Percentiles rank a stretch among this genome's conserved stretches.
Evolutionary conservation across 257 asterid species (phyloP).

Genomic region (Scutellaria galericulata): DNA sequence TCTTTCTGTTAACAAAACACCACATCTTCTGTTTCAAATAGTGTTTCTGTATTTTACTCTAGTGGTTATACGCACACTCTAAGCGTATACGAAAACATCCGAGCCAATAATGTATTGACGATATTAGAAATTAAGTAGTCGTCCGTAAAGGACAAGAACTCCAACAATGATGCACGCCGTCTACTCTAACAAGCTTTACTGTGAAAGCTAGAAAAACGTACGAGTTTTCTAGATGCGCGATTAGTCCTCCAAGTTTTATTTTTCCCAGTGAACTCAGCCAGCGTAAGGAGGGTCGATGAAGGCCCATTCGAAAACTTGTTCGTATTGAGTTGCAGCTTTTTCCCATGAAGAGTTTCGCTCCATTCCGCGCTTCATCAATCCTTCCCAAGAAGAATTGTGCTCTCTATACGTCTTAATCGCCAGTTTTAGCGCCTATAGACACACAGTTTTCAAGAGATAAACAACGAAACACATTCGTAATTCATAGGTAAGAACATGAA

Average conservation of each 20-base stretch:
- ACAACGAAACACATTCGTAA: not conserved
- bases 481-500: not conserved
- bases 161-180: not conserved
- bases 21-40: too few species aligned
- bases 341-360: conserved; percentile 84
- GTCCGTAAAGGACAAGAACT: not conserved
- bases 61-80: too few species aligned
- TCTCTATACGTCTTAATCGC: conserved; percentile 66
- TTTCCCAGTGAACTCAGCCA: conserved; percentile 42
- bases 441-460: not conserved
- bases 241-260: not conserved
- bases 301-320: conserved; percentile 86
- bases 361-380: conserved; percentile 91
- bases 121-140: too few species aligned
- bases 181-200: not conserved
- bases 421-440: conserved; percentile 59
- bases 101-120: not conserved
- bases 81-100: too few species aligned
- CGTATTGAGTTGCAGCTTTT: conserved; percentile 82
- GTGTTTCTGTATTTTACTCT: too few species aligned
- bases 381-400: conserved; percentile 84
- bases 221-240: not conserved
- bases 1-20: too few species aligned
- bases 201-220: conserved; percentile 17
- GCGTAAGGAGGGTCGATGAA: conserved; percentile 80